Evolutionary conservation across 2,329 filamentous ascomycete species (phyloP).

Genomic region (Alternaria arbusti): DNA sequence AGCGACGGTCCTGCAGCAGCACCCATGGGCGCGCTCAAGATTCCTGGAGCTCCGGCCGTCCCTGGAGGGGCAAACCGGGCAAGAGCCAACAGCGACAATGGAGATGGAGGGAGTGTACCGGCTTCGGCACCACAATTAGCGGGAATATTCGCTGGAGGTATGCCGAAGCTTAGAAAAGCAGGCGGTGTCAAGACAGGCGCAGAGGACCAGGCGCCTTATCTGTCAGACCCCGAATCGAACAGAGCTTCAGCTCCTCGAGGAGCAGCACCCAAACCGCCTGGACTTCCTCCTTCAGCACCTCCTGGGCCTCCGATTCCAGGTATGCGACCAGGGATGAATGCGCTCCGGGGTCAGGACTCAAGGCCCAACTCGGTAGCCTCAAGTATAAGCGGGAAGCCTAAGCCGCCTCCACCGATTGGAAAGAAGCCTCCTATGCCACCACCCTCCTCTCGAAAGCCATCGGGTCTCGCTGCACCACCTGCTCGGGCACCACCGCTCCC

Average conservation of each 20-base stretch:
- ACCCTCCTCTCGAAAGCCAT: slow-evolving; percentile 63
- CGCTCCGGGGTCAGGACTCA: slow-evolving; percentile 59
- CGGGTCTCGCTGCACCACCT: slow-evolving; percentile 54
- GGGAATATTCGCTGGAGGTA: slow-evolving; percentile 89
- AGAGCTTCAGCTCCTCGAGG: slow-evolving; percentile 57
- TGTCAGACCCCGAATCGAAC: slow-evolving; percentile 77
- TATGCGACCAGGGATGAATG: slow-evolving; percentile 66
- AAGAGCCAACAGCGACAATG: slow-evolving; percentile 83
- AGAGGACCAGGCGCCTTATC: slow-evolving; percentile 72
- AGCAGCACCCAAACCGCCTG: slow-evolving; percentile 58
- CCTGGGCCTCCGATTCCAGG: slow-evolving; percentile 58
- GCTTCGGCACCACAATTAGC: slow-evolving; percentile 73
- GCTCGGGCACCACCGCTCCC: slow-evolving; percentile 49
- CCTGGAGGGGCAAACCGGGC: slow-evolving; percentile 61
- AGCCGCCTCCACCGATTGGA: slow-evolving; percentile 77
- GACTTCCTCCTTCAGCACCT: slow-evolving; percentile 53
- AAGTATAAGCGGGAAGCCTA: slow-evolving; percentile 64
- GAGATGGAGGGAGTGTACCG: slow-evolving; percentile 40
- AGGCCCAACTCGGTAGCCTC: slow-evolving; percentile 68
- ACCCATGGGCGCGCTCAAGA: slow-evolving; percentile 76
- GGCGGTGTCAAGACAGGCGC: slow-evolving; percentile 69
- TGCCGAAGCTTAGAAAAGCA: slow-evolving; percentile 91
- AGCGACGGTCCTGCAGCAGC: slow-evolving; percentile 64
- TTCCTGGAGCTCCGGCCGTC: slow-evolving; percentile 79
- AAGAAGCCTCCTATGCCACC: slow-evolving; percentile 73